phyloP scores from a whole-genome alignment of 208 protist species.

The Acanthamoeba triangularis region DNA sequence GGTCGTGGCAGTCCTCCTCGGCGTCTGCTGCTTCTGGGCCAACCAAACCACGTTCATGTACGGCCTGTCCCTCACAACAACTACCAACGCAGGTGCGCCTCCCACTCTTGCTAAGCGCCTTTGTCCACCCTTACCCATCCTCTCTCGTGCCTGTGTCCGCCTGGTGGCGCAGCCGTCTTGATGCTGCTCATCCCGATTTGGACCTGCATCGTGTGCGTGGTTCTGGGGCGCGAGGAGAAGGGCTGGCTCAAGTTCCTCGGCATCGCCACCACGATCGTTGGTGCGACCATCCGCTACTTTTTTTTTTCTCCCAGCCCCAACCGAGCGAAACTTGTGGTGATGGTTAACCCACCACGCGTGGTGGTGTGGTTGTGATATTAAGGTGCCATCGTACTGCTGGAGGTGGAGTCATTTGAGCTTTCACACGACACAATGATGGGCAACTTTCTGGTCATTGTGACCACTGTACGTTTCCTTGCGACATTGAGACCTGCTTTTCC shows the following conservation, averaged over 20 bases:
- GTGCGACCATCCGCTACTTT: no score
- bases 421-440: not conserved
- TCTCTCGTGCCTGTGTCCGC: no score
- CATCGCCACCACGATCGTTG: not conserved
- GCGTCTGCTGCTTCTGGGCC: conserved; percentile 35
- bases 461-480: not conserved
- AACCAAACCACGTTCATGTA: conserved; percentile 45
- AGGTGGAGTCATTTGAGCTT: conserved; percentile 25
- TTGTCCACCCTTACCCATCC: no score
- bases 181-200: conserved; percentile 13
- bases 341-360: no score
- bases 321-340: no score
- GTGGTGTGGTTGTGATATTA: not conserved
- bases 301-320: no score
- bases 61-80: not conserved
- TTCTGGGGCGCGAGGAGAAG: not conserved
- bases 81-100: conserved; percentile 36
- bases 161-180: conserved; percentile 40
- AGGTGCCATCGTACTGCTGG: not conserved
- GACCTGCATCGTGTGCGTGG: not conserved
- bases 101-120: no score
- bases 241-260: conserved; percentile 3
- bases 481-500: no score
- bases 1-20: not conserved
- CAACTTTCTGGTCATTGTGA: not conserved